Evolutionary conservation across 2,329 filamentous ascomycete genomes (phyloP), one percentile per base, ranked within the genome.

Genomic region (Xylariales sp.): DNA sequence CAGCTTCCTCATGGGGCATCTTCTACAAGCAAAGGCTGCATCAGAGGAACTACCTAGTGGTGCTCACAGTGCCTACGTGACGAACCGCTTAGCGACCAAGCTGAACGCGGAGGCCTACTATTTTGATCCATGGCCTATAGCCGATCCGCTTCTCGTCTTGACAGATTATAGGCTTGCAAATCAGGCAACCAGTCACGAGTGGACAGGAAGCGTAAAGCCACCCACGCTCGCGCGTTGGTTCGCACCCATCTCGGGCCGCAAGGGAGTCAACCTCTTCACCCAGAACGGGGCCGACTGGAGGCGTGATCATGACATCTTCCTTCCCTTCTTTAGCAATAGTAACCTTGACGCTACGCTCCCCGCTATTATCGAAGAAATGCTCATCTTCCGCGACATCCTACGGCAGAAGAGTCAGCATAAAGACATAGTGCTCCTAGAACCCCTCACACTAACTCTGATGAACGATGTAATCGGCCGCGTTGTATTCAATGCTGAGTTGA

Each of bases 381-480:
- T 73, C n/a, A 64, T 74, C 39, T 77, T 78, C 50, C 67, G 73
- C 49, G 71, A 74, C 10, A 70, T 72, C 9, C 67, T 78, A 3
- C 73, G 74, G 12, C 62, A 70, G 46, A 69, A 71, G 63, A 73
- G 70, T 23, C 49, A 67, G 7, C 28, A 50, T 0, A 70, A 69
- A 9, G 65, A 64, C 7, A 39, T 72, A 12, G 70, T 76, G 46
- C 69, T 66, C 16, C 45, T 78, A 6, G 76, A 76, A 61, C 73
- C 77, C 4, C 49, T 78, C 4, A 61, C 66, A 1, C 65, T 78
- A 8, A 69, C 69, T n/a, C 72, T 78, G 54, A 78, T 79, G 76
- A 78, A 76, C 69, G 77, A 79, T 57, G 70, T 79, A 43, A 78
- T 76, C 18, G 76, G 76, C 46, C 73, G 72, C 6, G 64, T 78